Percentiles rank a stretch among this genome's conserved stretches.
Conservation (phyloP, 1,284 basidiomycete genomes). For the Athelia sp. region DNA sequence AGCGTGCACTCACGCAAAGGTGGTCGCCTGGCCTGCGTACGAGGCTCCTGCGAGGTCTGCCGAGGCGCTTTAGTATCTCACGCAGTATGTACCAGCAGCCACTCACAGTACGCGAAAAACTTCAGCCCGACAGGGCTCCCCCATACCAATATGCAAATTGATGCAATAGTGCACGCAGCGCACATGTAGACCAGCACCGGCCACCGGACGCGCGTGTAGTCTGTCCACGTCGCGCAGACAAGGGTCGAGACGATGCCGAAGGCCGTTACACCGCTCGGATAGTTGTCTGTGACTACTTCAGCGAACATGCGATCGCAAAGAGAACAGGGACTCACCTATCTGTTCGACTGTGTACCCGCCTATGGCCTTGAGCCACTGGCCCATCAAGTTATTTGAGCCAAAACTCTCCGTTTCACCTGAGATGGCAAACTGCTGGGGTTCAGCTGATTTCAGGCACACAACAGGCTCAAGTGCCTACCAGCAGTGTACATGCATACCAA, state of each 20-base stretch:
- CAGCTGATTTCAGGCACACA: constrained; percentile 1
- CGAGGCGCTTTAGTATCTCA: neutral
- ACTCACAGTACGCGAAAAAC: constrained; percentile 65
- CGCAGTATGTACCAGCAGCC: neutral
- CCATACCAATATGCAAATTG: constrained; percentile 56
- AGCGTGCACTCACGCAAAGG: constrained; percentile 48
- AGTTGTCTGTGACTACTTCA: constrained; percentile 40
- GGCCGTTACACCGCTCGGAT: constrained; percentile 61
- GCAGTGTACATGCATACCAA: constrained; percentile 63
- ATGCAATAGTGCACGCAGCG: constrained; percentile 45
- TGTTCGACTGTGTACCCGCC: constrained; percentile 60
- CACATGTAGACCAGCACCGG: constrained; percentile 63
- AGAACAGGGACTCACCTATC: constrained; percentile 34
- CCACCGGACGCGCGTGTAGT: constrained; percentile 51
- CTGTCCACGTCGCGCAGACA: constrained; percentile 59
- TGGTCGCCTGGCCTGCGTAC: constrained; percentile 65
- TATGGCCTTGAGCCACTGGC: constrained; percentile 65
- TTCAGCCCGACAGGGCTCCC: constrained; percentile 50
- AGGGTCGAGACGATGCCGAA: constrained; percentile 61
- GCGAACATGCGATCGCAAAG: neutral
- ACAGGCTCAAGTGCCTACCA: constrained; percentile 31
- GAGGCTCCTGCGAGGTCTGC: constrained; percentile 58
- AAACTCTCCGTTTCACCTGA: constrained; percentile 69
- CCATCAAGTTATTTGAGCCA: constrained; percentile 72
- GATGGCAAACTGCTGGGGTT: constrained; percentile 43